Conservation (phyloP, 1,284 basidiomycete genomes). For the Trametes versicolor region DNA sequence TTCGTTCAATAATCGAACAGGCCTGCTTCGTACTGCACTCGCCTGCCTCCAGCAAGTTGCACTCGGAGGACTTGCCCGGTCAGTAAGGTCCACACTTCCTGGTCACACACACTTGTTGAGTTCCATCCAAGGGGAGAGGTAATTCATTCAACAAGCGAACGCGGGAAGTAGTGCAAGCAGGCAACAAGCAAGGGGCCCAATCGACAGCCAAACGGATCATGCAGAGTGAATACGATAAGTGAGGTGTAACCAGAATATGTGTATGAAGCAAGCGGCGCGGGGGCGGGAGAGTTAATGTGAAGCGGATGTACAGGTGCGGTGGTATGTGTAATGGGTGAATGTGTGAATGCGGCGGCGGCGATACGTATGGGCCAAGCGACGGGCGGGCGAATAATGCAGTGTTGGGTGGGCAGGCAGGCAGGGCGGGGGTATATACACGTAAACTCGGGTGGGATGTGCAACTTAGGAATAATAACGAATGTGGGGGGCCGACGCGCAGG, state of each 20-base stretch:
- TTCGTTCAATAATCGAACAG: no score
- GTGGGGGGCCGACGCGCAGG: slow-evolving; percentile 31
- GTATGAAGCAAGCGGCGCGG: not conserved
- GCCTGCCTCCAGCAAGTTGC: no score
- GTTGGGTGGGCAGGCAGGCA: not conserved
- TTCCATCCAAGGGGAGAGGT: slow-evolving; percentile 2
- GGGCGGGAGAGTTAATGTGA: not conserved
- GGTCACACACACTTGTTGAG: not conserved
- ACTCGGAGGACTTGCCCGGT: no score
- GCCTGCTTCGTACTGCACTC: no score
- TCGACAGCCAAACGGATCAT: not conserved
- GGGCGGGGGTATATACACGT: slow-evolving; percentile 23
- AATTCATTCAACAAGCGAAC: slow-evolving; percentile 13
- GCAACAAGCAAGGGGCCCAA: not conserved
- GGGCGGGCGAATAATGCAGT: not conserved
- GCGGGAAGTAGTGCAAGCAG: not conserved
- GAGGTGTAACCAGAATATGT: not conserved
- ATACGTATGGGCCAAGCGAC: not conserved
- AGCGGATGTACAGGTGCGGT: slow-evolving; percentile 26
- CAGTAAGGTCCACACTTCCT: no score
- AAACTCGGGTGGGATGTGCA: slow-evolving; percentile 8
- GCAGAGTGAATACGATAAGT: slow-evolving; percentile 3
- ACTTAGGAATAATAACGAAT: slow-evolving; percentile 27
- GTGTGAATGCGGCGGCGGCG: not conserved
- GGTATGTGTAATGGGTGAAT: slow-evolving; percentile 1